Conservation (phyloP, 495 filamentous ascomycete genomes). For the Corynascus novoguineensis region DNA sequence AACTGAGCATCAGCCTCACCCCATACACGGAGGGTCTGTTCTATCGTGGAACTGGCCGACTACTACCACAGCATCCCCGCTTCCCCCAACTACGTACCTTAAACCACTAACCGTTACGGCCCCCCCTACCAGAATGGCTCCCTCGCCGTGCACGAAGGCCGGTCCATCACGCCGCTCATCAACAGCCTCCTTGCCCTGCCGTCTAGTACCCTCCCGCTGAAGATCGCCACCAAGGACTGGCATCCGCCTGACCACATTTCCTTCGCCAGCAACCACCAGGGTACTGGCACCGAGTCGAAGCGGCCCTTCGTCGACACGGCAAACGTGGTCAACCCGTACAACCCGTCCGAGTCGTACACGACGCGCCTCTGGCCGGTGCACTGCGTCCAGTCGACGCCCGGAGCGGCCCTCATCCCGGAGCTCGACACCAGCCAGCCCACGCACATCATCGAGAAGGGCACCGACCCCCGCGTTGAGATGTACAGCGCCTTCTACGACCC, state of each 20-base stretch:
- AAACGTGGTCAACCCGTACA: conserved; percentile 62
- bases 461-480: conserved; percentile 72
- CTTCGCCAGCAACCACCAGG: conserved; percentile 76
- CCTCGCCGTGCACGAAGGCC: conserved; percentile 69
- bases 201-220: conserved; percentile 51
- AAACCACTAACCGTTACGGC: not conserved
- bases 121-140: conserved; percentile 68
- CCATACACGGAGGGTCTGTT: too few relatives aligned
- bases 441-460: conserved; percentile 69
- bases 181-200: conserved; percentile 71
- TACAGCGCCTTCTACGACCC: conserved; percentile 83
- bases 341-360: conserved; percentile 55
- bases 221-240: conserved; percentile 83
- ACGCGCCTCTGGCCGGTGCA: conserved; percentile 85
- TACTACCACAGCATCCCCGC: too few relatives aligned
- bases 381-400: conserved; percentile 70
- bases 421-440: conserved; percentile 58
- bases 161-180: conserved; percentile 60
- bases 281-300: conserved; percentile 44
- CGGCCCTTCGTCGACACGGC: conserved; percentile 58
- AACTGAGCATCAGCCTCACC: too few relatives aligned
- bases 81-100: not conserved
- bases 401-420: conserved; percentile 71
- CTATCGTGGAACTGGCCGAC: too few relatives aligned
- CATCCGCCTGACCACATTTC: conserved; percentile 84